Base-by-base conservation (phyloP, 2,329 filamentous ascomycete genomes). In the Juglanconis oblonga region DNA sequence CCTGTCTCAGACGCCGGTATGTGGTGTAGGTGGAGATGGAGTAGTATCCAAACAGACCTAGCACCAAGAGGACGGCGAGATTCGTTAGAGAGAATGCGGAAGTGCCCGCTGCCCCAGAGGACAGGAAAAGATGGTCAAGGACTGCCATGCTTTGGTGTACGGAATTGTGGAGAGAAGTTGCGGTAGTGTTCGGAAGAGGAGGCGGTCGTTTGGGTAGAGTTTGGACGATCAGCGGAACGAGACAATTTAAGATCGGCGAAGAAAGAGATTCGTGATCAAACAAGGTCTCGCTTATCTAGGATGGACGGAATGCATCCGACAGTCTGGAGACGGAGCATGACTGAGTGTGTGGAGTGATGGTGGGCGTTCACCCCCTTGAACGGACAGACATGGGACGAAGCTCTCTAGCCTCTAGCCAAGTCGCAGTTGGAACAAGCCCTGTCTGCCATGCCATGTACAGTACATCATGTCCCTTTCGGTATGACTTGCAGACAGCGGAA, bases 1-100 rank as follows among this genome's bases (percentile, higher is more conserved):
- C 66, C 52, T 70, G 64, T 61, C 63, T 64, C 58, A 70, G 62
- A 24, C 67, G 67, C 36, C 64, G 60, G 67, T 67, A 70, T 57
- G 65, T 58, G 31, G 48, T 45, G 32, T 65, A 59, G n/a, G 63
- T 63, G 32, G 64, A 62, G 48, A 55, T 61, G 11, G 61, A 60
- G 11, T 35, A 53, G 60, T 65, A 67, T 51, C 58, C 58, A 35
- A 64, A 35, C 8, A 68, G 48, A 29, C 63, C 49, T 17, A 64
- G 54, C 40, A 53, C 53, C 36, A 60, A 11, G 29, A 65, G 60
- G 42, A 52, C 35, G 52, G 40, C 47, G 31, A 61, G 47, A 44
- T 45, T 57, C 8, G 51, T n/a, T 10, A 57, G 38, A 45, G 51
- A 61, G 54, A 57, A 45, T 13, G 54, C 58, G 45, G 29, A 40